phyloP scores from a whole-genome alignment of 768 basidiomycete species.

The Hygrocybe coccinea region DNA sequence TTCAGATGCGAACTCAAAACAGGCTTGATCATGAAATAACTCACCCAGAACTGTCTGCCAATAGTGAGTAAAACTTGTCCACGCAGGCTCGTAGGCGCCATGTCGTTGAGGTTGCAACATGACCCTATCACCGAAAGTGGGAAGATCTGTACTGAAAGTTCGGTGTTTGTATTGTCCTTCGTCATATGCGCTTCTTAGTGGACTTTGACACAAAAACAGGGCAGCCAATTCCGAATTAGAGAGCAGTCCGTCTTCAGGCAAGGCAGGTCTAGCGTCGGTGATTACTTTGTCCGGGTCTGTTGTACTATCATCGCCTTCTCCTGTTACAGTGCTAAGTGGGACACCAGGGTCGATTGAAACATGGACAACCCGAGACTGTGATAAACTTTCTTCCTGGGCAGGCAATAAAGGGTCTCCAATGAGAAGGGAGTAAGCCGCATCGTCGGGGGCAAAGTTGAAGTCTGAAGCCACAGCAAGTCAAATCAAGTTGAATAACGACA shows the following conservation, averaged over 20 bases:
- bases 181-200: slow-evolving; percentile 64
- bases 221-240: slow-evolving; percentile 49
- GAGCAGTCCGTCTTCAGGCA: slow-evolving; percentile 64
- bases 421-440: slow-evolving; percentile 77
- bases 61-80: slow-evolving; percentile 84
- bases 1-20: background rate
- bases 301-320: slow-evolving; percentile 48
- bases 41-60: slow-evolving; percentile 80
- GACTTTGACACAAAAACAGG: slow-evolving; percentile 38
- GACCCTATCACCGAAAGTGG: slow-evolving; percentile 51
- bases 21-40: slow-evolving; percentile 9
- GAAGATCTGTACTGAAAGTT: slow-evolving; percentile 15
- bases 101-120: slow-evolving; percentile 34
- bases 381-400: slow-evolving; percentile 49
- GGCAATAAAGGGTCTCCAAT: slow-evolving; percentile 54
- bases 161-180: slow-evolving; percentile 38
- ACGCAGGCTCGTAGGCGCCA: slow-evolving; percentile 73
- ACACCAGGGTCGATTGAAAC: slow-evolving; percentile 61
- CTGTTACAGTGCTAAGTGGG: slow-evolving; percentile 28
- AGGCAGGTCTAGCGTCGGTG: slow-evolving; percentile 63
- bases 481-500: background rate
- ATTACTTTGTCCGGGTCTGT: slow-evolving; percentile 59
- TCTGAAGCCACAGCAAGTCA: slow-evolving; percentile 42
- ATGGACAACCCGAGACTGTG: slow-evolving; percentile 68
- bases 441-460: slow-evolving; percentile 84